A percentile compares a stretch with the other conserved stretches of the same genome.
These are phyloP conservation scores for Vairimorpha necatrix DNA, from an alignment of 371 early-diverging fungal genomes.

Conservation along the genomic window DNA sequence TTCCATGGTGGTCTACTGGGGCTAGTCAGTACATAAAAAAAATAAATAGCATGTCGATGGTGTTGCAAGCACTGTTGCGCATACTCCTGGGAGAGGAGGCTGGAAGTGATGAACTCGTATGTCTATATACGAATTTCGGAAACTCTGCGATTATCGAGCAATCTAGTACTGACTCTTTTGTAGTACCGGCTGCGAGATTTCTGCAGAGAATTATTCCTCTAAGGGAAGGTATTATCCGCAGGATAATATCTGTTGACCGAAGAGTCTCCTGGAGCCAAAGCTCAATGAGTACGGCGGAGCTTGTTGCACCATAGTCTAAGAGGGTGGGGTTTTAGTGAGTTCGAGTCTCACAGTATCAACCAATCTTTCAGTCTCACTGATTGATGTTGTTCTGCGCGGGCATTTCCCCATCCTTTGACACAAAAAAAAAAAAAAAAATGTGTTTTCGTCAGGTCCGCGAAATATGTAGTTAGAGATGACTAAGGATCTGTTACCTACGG, in stretches of 20 bases:
- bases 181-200: neutral
- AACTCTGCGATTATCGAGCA: neutral
- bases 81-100: conserved; percentile 14
- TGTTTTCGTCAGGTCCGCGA: too few relatives aligned
- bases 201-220: conserved; percentile 10
- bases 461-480: too few relatives aligned
- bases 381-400: neutral
- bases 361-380: neutral
- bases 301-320: conserved; percentile 4
- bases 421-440: neutral
- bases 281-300: conserved; percentile 9
- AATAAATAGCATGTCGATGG: neutral
- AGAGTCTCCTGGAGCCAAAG: conserved; percentile 13
- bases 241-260: neutral
- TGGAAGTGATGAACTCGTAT: neutral
- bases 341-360: conserved; percentile 7
- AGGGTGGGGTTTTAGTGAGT: conserved; percentile 19
- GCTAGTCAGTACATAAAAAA: conserved; percentile 17
- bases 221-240: conserved; percentile 1
- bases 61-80: conserved; percentile 7
- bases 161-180: neutral
- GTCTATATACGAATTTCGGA: neutral
- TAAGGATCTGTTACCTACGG: too few relatives aligned
- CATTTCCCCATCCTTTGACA: neutral
- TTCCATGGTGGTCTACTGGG: conserved; percentile 6